Percentiles rank a stretch among this genome's conserved stretches.
phyloP scores from a whole-genome alignment of 345 rosid species.

The Arabidopsis thaliana region TAIR10.1 NC_003070.9:6524001-6524500 shows the following conservation, averaged over 20 bases:
- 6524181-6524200: constrained; percentile 90
- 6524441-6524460: constrained; percentile 93
- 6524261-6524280: constrained; percentile 8
- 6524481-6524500: constrained; percentile 23
- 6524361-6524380: constrained; percentile 92
- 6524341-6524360: constrained; percentile 55
- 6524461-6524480: constrained; percentile 87
- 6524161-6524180: constrained; percentile 87
- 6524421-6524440: constrained; percentile 97
- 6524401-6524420: constrained; percentile 89
- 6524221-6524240: constrained; percentile 86
- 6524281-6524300: constrained; percentile 9
- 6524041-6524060: constrained; percentile 5
- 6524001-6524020: constrained; percentile 5
- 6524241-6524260: constrained; percentile 80
- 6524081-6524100: constrained; percentile 99
- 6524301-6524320: constrained; percentile 4
- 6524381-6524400: constrained; percentile 96
- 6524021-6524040: constrained; percentile 12
- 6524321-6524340: constrained; percentile 7
- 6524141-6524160: constrained; percentile 79
- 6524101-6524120: constrained; percentile 93
- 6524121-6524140: constrained; percentile 91
- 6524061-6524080: constrained; percentile 37
- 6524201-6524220: constrained; percentile 90